These are phyloP conservation scores for Musa balbisiana DNA, from an alignment of 202 grass and related monocot species.

Conservation along the genomic window DNA sequence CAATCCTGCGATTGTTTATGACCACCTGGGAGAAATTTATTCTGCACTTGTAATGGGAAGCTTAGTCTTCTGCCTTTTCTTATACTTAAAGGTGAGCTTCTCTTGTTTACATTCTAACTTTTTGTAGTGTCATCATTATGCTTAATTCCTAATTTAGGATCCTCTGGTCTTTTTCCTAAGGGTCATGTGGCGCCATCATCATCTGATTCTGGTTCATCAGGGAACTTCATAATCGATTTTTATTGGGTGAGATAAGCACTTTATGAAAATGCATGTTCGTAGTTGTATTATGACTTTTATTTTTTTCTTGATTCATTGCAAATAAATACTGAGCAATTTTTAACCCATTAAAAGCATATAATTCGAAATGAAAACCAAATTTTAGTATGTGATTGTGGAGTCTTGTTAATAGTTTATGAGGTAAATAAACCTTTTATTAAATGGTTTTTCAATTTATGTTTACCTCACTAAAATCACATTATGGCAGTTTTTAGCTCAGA, in stretches of 20 bases:
- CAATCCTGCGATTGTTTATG: slow-evolving; percentile 84
- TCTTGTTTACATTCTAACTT: not conserved
- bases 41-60: slow-evolving; percentile 86
- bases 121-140: not conserved
- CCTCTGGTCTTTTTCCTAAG: slow-evolving; percentile 25
- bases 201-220: slow-evolving; percentile 88
- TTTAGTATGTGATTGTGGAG: too few species aligned
- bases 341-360: too few species aligned
- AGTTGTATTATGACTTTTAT: not conserved
- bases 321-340: not conserved
- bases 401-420: not conserved
- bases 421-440: not conserved
- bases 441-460: slow-evolving; percentile 12
- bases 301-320: not conserved
- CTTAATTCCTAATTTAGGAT: slow-evolving; percentile 18
- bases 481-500: not conserved
- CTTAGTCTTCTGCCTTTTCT: slow-evolving; percentile 84
- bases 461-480: not conserved
- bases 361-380: too few species aligned
- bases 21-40: slow-evolving; percentile 92
- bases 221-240: slow-evolving; percentile 88
- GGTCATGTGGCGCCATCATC: slow-evolving; percentile 93
- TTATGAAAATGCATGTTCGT: not conserved
- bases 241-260: slow-evolving; percentile 66
- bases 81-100: slow-evolving; percentile 71